These are phyloP conservation scores for Pichia nakasei DNA, from an alignment of 805 yeast genomes.

Conservation along the genomic window DNA sequence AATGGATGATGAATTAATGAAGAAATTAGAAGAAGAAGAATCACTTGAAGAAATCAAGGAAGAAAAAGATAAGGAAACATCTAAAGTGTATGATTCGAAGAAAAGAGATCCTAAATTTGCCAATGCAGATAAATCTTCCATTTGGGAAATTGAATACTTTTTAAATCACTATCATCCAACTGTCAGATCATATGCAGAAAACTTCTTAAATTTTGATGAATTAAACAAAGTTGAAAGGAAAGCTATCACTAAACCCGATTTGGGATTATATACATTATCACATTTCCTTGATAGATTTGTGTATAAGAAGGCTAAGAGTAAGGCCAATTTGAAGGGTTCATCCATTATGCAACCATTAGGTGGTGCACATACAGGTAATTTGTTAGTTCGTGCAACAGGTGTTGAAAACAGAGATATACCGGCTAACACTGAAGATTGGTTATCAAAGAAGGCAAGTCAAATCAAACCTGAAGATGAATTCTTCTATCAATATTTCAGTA, in stretches of 20 bases:
- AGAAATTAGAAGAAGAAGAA: slow-evolving; percentile 32
- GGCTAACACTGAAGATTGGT: slow-evolving; percentile 82
- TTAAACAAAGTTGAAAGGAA: slow-evolving; percentile 12
- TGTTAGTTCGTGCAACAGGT: slow-evolving; percentile 57
- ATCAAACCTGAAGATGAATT: slow-evolving; percentile 83
- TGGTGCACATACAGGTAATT: slow-evolving; percentile 66
- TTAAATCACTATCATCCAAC: slow-evolving; percentile 88
- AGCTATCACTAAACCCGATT: slow-evolving; percentile 64
- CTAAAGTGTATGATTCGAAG: slow-evolving; percentile 58
- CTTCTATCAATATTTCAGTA: slow-evolving; percentile 75
- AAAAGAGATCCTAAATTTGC: slow-evolving; percentile 91
- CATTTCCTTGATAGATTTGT: slow-evolving; percentile 95
- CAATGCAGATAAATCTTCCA: slow-evolving; percentile 69
- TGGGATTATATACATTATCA: slow-evolving; percentile 76
- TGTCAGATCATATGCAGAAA: slow-evolving; percentile 67
- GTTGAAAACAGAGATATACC: slow-evolving; percentile 38
- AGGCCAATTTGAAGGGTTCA: slow-evolving; percentile 64
- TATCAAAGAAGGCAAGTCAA: slow-evolving; percentile 48
- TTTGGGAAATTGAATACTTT: slow-evolving; percentile 82
- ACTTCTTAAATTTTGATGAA: slow-evolving; percentile 42
- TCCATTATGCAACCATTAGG: slow-evolving; percentile 98
- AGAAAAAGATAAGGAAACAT: slow-evolving; percentile 7
- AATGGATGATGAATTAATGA: slow-evolving; percentile 40
- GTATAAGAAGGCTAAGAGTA: slow-evolving; percentile 83
- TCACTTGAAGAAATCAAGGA: slow-evolving; percentile 25